A percentile compares a stretch with the other conserved stretches of the same genome.
phyloP scores from a whole-genome alignment of 768 basidiomycete species.

The Infundibulicybe gibba region DNA sequence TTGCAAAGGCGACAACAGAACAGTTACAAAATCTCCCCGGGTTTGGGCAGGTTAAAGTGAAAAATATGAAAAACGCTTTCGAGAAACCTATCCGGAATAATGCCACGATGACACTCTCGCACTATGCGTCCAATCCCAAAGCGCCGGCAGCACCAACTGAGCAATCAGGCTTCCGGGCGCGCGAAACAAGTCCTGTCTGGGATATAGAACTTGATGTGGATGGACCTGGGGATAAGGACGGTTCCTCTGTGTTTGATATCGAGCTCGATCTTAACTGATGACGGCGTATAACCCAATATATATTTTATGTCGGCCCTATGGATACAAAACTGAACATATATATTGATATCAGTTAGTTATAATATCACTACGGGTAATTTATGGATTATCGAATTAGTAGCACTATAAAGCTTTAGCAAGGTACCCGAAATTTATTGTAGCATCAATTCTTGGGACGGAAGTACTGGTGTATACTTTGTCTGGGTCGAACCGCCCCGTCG shows the following conservation, averaged over 20 bases:
- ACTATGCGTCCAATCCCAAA: slow-evolving; percentile 22
- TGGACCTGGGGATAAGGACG: slow-evolving; percentile 7
- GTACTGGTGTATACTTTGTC: slow-evolving; percentile 14
- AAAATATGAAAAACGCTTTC: slow-evolving; percentile 87
- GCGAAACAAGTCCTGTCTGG: slow-evolving; percentile 62
- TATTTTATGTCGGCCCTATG: too few relatives aligned
- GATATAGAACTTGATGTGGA: slow-evolving; percentile 65
- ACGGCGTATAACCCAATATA: background rate
- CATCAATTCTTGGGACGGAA: slow-evolving; percentile 6
- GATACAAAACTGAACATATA: too few relatives aligned
- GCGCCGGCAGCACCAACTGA: slow-evolving; percentile 3
- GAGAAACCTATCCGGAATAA: slow-evolving; percentile 81
- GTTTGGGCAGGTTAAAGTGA: slow-evolving; percentile 92
- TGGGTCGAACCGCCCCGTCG: slow-evolving; percentile 10
- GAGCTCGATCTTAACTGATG: slow-evolving; percentile 42
- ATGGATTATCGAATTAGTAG: too few relatives aligned
- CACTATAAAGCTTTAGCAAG: background rate
- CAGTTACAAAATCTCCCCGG: slow-evolving; percentile 85
- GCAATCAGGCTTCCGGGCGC: slow-evolving; percentile 11
- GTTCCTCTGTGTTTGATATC: slow-evolving; percentile 31
- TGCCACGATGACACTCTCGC: slow-evolving; percentile 44
- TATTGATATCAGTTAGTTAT: too few relatives aligned
- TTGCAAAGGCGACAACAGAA: slow-evolving; percentile 69
- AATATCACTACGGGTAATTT: too few relatives aligned
- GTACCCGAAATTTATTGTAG: background rate